phyloP scores from a whole-genome alignment of 2,329 filamentous ascomycete genomes.

The Penicillium sumatraense region DNA sequence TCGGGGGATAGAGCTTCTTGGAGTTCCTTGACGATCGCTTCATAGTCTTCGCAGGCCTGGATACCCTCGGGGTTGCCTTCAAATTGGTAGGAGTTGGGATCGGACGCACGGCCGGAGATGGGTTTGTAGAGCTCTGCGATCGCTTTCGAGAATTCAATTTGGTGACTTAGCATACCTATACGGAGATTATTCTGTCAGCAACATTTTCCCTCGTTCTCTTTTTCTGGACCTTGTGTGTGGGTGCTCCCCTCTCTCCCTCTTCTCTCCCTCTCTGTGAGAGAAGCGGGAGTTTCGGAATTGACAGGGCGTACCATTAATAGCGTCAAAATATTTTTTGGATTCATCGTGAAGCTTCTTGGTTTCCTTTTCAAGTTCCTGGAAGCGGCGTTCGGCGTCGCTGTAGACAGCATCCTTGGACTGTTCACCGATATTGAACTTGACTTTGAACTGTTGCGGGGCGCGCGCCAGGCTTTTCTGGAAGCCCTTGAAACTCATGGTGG shows the following conservation, averaged over 20 bases:
- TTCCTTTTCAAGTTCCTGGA: slow-evolving; percentile 90
- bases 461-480: slow-evolving; percentile 87
- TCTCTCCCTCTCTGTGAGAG: no score
- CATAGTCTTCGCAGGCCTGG: slow-evolving; percentile 93
- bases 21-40: slow-evolving; percentile 84
- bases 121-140: slow-evolving; percentile 98
- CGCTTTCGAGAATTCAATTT: slow-evolving; percentile 97
- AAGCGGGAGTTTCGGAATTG: slow-evolving; percentile 5
- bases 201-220: not conserved
- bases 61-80: slow-evolving; percentile 94
- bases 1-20: slow-evolving; percentile 88
- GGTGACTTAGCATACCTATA: slow-evolving; percentile 90
- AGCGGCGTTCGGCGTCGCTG: slow-evolving; percentile 89
- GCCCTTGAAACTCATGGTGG: slow-evolving; percentile 91
- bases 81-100: slow-evolving; percentile 79
- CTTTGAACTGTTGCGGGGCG: slow-evolving; percentile 90
- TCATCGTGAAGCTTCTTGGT: slow-evolving; percentile 97
- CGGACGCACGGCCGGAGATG: slow-evolving; percentile 92
- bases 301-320: slow-evolving; percentile 74
- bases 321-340: slow-evolving; percentile 94
- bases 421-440: slow-evolving; percentile 93
- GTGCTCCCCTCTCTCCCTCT: not conserved
- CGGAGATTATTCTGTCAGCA: not conserved
- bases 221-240: not conserved
- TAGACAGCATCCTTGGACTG: slow-evolving; percentile 95